Evolutionary conservation across 495 filamentous ascomycete genomes (phyloP).

Genomic region (Aspergillus incahuasiensis): DNA sequence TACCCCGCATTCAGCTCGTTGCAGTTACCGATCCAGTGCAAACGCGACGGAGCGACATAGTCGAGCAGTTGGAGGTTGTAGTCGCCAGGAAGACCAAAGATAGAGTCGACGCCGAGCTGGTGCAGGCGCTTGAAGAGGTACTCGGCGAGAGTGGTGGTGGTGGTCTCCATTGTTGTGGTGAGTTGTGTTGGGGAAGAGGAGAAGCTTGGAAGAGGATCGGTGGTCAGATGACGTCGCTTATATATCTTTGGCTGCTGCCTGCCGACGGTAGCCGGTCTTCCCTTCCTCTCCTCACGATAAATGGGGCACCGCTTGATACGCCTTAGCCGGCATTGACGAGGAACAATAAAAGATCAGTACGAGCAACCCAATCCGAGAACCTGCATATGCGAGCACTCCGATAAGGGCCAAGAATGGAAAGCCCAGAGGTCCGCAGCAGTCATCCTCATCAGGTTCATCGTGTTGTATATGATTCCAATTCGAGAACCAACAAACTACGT

Average conservation of each 20-base stretch:
- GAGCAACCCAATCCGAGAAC: too few species aligned
- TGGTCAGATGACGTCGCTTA: not conserved
- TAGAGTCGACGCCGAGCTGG: conserved; percentile 60
- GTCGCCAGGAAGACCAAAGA: conserved; percentile 69
- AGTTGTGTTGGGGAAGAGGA: not conserved
- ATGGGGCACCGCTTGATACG: too few species aligned
- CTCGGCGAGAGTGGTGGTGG: conserved; percentile 27
- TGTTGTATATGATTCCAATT: too few species aligned
- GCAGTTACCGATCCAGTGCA: conserved; percentile 71
- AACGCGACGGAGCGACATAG: conserved; percentile 53
- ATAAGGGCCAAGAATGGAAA: too few species aligned
- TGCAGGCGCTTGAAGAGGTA: conserved; percentile 68
- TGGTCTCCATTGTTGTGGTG: conserved; percentile 1
- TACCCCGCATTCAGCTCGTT: conserved; percentile 81
- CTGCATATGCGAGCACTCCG: too few species aligned
- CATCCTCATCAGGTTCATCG: too few species aligned
- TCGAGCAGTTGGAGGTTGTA: conserved; percentile 68
- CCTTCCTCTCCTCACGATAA: not conserved
- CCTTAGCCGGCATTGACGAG: too few species aligned
- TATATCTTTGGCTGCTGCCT: not conserved
- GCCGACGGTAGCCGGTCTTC: not conserved
- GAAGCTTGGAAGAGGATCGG: not conserved
- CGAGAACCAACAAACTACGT: too few species aligned
- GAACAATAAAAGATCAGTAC: too few species aligned
- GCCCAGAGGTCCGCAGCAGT: too few species aligned